These are phyloP conservation scores for Fagopyrum homotropicum DNA, from an alignment of 148 eudicot genomes.

Conservation along the genomic window DNA sequence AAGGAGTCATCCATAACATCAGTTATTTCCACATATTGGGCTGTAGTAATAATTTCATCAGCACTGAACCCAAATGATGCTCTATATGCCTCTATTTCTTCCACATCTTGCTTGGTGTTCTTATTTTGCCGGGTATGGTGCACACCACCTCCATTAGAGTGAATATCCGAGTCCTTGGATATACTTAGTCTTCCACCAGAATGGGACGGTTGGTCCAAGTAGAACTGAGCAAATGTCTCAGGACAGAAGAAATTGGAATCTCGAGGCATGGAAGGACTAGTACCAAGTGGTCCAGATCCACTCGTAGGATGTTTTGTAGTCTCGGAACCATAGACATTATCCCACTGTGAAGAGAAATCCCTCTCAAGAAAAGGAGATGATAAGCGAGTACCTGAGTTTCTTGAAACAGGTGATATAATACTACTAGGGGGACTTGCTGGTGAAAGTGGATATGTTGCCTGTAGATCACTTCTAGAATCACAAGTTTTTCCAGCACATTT, in stretches of 20 bases:
- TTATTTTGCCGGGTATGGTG: slow-evolving; percentile 66
- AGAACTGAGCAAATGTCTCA: slow-evolving; percentile 91
- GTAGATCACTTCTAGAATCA: slow-evolving; percentile 55
- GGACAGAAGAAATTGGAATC: slow-evolving; percentile 98
- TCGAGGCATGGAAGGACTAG: slow-evolving; percentile 40
- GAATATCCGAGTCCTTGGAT: slow-evolving; percentile 72
- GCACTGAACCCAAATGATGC: slow-evolving; percentile 99
- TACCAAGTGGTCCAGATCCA: slow-evolving; percentile 40
- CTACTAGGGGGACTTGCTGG: slow-evolving; percentile 89
- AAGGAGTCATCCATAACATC: slow-evolving; percentile 79
- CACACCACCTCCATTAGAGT: slow-evolving; percentile 48
- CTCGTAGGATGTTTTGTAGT: slow-evolving; percentile 33
- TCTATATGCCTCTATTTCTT: slow-evolving; percentile 93
- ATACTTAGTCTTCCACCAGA: slow-evolving; percentile 88
- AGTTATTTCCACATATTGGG: slow-evolving; percentile 86
- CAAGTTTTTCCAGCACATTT: slow-evolving; percentile 44
- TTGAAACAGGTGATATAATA: slow-evolving; percentile 65
- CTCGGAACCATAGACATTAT: slow-evolving; percentile 38
- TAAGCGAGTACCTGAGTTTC: slow-evolving; percentile 40
- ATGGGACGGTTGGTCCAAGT: slow-evolving; percentile 73
- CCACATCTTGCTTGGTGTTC: slow-evolving; percentile 65
- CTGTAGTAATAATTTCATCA: slow-evolving; percentile 81
- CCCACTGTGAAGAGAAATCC: slow-evolving; percentile 46
- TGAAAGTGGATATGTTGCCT: slow-evolving; percentile 59
- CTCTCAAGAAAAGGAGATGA: slow-evolving; percentile 49